Conservation (phyloP, 768 basidiomycete genomes). For the Amanita thiersii region DNA sequence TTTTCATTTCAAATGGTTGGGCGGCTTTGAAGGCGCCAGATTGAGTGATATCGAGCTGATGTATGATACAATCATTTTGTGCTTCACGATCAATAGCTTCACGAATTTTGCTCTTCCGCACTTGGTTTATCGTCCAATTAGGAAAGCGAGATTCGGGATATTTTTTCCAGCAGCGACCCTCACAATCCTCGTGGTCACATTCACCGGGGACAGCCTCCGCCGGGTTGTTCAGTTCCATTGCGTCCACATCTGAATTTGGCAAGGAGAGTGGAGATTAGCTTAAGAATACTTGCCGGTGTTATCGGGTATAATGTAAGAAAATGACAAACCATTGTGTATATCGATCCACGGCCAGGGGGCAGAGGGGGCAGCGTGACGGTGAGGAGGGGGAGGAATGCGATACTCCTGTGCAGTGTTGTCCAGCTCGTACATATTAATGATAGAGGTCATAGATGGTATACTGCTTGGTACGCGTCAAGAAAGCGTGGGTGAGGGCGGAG, state of each 20-base stretch:
- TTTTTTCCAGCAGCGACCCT: conserved; percentile 26
- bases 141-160: conserved; percentile 44
- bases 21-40: conserved; percentile 25
- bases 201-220: conserved; percentile 25
- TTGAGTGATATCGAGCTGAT: conserved; percentile 33
- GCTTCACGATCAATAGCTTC: conserved; percentile 26
- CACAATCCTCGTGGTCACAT: conserved; percentile 28
- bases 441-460: no score
- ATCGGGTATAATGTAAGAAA: background rate
- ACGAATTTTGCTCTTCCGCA: conserved; percentile 30
- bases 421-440: no score
- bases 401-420: background rate
- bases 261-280: no score
- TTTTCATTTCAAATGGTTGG: conserved; percentile 16
- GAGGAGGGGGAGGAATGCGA: conserved; percentile 26
- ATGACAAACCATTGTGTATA: conserved; percentile 27
- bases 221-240: conserved; percentile 25
- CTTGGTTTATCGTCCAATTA: conserved; percentile 46
- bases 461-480: no score
- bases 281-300: background rate
- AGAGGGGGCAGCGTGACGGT: conserved; percentile 37
- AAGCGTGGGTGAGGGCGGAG: no score
- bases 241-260: conserved; percentile 21
- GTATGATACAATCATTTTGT: conserved; percentile 19
- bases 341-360: conserved; percentile 42